phyloP scores from a whole-genome alignment of 176 grass and related monocot genomes.

The Elaeis guineensis region DNA sequence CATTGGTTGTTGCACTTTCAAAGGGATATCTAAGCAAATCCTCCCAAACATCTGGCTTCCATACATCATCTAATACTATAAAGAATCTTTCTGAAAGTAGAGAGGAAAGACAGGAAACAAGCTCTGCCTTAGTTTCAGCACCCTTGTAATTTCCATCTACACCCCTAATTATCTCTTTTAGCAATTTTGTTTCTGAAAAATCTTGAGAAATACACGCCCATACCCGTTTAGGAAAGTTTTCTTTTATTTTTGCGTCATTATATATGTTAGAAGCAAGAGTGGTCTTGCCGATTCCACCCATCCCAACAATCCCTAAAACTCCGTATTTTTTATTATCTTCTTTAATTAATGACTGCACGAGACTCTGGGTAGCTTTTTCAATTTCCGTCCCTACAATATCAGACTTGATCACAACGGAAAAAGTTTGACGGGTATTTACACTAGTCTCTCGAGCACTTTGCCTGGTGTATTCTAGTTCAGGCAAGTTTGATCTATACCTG shows the following conservation, averaged over 20 bases:
- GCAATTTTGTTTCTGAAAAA: not conserved
- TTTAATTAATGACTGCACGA: not conserved
- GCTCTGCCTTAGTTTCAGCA: not conserved
- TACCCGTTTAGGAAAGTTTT: not conserved
- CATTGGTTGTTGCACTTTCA: too few species aligned
- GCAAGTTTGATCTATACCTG: not conserved
- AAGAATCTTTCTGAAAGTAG: not conserved
- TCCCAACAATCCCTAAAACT: not conserved
- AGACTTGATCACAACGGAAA: not conserved
- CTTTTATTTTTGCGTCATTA: not conserved
- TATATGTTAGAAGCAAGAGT: too few species aligned
- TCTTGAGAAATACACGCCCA: not conserved
- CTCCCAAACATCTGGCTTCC: too few species aligned
- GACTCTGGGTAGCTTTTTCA: not conserved
- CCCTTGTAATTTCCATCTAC: not conserved
- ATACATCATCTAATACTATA: too few species aligned
- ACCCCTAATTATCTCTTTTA: not conserved
- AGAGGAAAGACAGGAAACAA: not conserved
- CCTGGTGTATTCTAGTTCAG: not conserved
- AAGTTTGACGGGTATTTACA: not conserved
- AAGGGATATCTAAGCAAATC: too few species aligned
- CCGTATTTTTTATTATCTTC: not conserved
- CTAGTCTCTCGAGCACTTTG: too few species aligned
- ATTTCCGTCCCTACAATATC: not conserved
- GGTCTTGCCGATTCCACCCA: conserved; percentile 1